Base-by-base conservation (phyloP, 1,139 yeast species). In the Candida pseudocylindracea region DNA sequence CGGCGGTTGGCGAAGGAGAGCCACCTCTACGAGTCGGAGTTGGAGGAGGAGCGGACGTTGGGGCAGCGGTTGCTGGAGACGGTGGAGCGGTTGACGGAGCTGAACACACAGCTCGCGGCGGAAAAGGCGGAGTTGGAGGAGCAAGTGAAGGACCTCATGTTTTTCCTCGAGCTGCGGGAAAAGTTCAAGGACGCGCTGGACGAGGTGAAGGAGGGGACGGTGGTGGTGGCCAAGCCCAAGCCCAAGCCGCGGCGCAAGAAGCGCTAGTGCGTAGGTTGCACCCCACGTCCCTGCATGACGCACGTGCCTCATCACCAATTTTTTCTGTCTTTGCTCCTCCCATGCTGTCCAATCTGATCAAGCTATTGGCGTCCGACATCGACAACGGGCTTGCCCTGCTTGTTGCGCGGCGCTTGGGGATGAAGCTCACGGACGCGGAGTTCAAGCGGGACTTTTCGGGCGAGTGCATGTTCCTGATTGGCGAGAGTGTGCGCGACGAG, bases 401-500 rank as follows among this genome's bases (percentile, higher is more conserved):
- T 24, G 85, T 85, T 20, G 72, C 93, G 20, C 56, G 57, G 40
- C 60, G 72, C 49, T 57, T 76, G 34, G 76, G 76, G 11, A 46
- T 71, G 32, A 66, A 66, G 31, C 54, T 74, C 31, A 66, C 81
- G 3, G 50, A 50, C 12, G 38, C 76, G 32, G 78, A 72, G 39
- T 68, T 73, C 33, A 71, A 72, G 39, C 66, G 76, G 11, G 31
- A 29, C 27, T 26, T 26, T 25, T 29, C 31, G 2, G 30, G 31
- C 4, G 24, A 6, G 28, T 31, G 33, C 33, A 29, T 13, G 26
- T 15, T 15, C 20, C 20, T 15, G 20, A 72, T 76, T 35, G 65
- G 65, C 36, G 91, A 79, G 45, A 74, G 92, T 10, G 95, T 85
- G 29, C 65, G 95, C 48, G 95, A 81, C 42, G 85, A 83, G 53